phyloP scores from a whole-genome alignment of 345 rosid species.

The Eucalyptus pauciflora region DNA sequence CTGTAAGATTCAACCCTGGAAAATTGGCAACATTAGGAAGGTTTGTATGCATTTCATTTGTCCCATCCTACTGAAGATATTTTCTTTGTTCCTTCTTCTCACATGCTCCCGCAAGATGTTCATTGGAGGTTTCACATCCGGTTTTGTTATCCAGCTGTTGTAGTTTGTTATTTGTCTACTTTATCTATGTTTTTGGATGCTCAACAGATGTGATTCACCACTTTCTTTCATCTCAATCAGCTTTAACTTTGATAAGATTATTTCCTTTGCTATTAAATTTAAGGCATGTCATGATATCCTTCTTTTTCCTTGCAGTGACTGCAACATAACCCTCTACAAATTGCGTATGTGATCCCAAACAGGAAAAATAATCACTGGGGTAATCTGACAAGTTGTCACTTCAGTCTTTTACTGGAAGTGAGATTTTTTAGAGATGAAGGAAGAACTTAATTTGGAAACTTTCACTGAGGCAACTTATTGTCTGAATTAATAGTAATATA shows the following conservation, averaged over 20 bases:
- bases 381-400: slow-evolving; percentile 5
- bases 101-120: background rate
- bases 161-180: background rate
- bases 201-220: background rate
- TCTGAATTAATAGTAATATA: background rate
- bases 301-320: slow-evolving; percentile 37
- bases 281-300: background rate
- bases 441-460: background rate
- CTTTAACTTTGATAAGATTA: background rate
- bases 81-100: background rate
- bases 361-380: slow-evolving; percentile 71
- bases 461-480: background rate
- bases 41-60: slow-evolving; percentile 13
- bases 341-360: slow-evolving; percentile 68
- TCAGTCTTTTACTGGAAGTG: background rate
- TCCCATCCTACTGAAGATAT: background rate
- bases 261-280: background rate
- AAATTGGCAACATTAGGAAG: slow-evolving; percentile 67
- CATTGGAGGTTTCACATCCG: background rate
- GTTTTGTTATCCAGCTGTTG: background rate
- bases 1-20: slow-evolving; percentile 89
- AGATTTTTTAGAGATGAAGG: background rate
- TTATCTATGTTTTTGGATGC: background rate
- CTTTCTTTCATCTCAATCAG: background rate
- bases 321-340: slow-evolving; percentile 68